phyloP scores from a whole-genome alignment of 768 basidiomycete species.

The Cyathus striatus region DNA sequence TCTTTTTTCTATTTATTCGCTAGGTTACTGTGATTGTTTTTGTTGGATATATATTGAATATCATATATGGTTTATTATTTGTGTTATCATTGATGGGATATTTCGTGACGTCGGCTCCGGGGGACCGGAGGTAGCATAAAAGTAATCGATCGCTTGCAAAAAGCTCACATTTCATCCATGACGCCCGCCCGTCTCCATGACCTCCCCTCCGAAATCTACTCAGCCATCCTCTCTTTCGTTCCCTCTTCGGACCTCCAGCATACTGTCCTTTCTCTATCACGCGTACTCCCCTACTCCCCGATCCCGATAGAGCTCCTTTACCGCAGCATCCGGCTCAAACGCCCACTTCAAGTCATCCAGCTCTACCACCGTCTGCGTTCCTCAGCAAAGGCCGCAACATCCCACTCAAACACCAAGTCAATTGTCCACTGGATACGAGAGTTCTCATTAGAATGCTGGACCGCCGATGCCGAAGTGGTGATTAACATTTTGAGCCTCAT shows the following conservation, averaged over 20 bases:
- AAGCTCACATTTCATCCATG: not conserved
- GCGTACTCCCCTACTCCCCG: slow-evolving; percentile 56
- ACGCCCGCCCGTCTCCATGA: not conserved
- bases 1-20: not conserved
- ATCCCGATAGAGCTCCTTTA: slow-evolving; percentile 58
- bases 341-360: slow-evolving; percentile 45
- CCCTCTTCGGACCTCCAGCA: slow-evolving; percentile 40
- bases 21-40: not conserved
- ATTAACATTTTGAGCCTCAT: slow-evolving; percentile 64
- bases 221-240: slow-evolving; percentile 49
- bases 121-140: too few species aligned
- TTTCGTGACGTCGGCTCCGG: too few species aligned
- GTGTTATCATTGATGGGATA: too few species aligned
- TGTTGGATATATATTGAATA: not conserved
- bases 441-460: slow-evolving; percentile 59
- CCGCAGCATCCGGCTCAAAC: slow-evolving; percentile 44
- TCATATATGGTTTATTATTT: not conserved
- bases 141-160: not conserved
- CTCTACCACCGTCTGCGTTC: slow-evolving; percentile 52
- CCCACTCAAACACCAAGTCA: slow-evolving; percentile 7
- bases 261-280: slow-evolving; percentile 52
- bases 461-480: slow-evolving; percentile 68
- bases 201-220: slow-evolving; percentile 67
- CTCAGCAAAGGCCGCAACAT: not conserved
- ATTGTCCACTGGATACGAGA: slow-evolving; percentile 49